Percentiles rank a stretch among this genome's conserved stretches.
phyloP scores from a whole-genome alignment of 805 yeast species.

The Candida patagonica region DNA sequence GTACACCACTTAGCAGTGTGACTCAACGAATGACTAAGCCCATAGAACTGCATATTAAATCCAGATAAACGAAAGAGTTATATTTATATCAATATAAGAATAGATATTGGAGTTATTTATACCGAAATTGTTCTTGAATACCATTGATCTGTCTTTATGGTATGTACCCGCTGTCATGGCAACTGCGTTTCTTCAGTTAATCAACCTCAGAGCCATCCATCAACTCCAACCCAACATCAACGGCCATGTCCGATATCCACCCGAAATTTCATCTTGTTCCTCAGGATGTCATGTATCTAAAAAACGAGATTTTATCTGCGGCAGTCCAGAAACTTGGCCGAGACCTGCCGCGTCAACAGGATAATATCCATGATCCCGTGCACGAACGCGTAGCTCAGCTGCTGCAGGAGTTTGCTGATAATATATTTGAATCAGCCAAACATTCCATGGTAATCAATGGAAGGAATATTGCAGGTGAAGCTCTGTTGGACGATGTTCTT shows the following conservation, averaged over 20 bases:
- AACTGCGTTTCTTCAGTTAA: no score
- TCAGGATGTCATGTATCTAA: slow-evolving; percentile 45
- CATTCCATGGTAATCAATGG: slow-evolving; percentile 55
- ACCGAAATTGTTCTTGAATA: no score
- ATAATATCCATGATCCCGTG: slow-evolving; percentile 35
- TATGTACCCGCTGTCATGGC: no score
- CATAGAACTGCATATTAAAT: no score
- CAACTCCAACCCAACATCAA: no score
- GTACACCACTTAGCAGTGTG: no score
- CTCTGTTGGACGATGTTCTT: slow-evolving; percentile 17
- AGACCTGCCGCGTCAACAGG: slow-evolving; percentile 33
- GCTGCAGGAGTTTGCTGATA: slow-evolving; percentile 32
- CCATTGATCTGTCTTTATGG: no score
- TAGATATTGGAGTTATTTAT: no score
- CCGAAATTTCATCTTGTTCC: slow-evolving; percentile 35
- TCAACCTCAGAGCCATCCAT: no score
- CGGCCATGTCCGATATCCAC: slow-evolving; percentile 9
- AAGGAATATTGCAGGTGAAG: slow-evolving; percentile 27
- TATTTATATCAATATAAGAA: no score
- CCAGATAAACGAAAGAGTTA: no score
- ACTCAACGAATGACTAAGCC: no score
- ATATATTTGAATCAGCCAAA: slow-evolving; percentile 48
- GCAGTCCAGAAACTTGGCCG: slow-evolving; percentile 39
- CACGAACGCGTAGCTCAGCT: slow-evolving; percentile 34
- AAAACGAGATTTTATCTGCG: slow-evolving; percentile 34